Conservation (phyloP, 106 monocot species). For the Chionographis japonica region DNA sequence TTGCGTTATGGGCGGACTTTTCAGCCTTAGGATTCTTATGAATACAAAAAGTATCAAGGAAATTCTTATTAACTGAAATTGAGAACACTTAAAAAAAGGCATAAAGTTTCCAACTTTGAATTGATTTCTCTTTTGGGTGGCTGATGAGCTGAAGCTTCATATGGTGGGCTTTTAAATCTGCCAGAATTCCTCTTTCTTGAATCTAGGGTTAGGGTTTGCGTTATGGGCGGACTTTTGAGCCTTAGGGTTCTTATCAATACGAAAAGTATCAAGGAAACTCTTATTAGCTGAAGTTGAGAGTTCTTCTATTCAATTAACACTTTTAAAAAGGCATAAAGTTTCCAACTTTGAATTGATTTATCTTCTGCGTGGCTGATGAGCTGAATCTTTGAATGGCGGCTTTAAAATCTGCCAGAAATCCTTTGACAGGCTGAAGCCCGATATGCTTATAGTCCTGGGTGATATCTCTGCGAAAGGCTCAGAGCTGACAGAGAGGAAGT, state of each 20-base stretch:
- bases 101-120: not conserved
- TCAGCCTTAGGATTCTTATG: no score
- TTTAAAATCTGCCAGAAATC: constrained; percentile 41
- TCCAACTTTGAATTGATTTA: not conserved
- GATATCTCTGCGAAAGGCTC: constrained; percentile 43
- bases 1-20: no score
- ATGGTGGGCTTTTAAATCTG: not conserved
- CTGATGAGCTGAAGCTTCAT: not conserved
- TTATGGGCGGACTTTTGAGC: no score
- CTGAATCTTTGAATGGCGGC: not conserved
- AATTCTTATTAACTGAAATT: no score
- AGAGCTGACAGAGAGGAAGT: constrained; percentile 20
- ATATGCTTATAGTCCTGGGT: constrained; percentile 66
- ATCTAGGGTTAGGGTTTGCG: no score
- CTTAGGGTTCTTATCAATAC: no score
- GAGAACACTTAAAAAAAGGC: no score
- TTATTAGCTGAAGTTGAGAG: no score
- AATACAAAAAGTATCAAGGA: no score
- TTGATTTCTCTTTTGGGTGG: not conserved
- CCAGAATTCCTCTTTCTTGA: constrained; percentile 38
- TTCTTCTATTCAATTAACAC: no score
- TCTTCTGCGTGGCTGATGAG: not conserved
- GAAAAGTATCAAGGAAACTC: no score
- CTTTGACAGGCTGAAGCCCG: constrained; percentile 42
- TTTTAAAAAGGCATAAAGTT: no score